Conservation (phyloP, 1,284 basidiomycete species). For the Ganoderma multipileum region DNA sequence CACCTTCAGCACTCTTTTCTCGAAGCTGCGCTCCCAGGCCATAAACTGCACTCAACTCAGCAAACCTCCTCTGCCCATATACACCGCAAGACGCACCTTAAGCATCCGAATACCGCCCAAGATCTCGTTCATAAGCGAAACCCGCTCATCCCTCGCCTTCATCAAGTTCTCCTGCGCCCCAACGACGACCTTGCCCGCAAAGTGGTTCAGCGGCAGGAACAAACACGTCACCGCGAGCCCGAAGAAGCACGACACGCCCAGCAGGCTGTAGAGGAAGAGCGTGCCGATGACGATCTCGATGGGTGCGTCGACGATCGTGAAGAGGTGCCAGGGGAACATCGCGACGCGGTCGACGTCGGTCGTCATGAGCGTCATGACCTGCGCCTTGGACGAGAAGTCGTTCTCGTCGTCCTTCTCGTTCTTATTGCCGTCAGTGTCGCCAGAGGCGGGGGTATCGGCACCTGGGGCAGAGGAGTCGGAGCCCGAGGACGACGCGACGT, state of each 20-base stretch:
- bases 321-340: constrained; percentile 85
- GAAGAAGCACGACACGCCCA: constrained; percentile 83
- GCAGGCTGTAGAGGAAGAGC: constrained; percentile 80
- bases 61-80: too few relatives aligned
- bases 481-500: constrained; percentile 72
- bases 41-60: constrained; percentile 66
- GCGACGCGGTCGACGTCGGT: constrained; percentile 91
- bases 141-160: constrained; percentile 91
- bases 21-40: constrained; percentile 95
- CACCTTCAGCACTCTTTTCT: constrained; percentile 75
- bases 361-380: constrained; percentile 89
- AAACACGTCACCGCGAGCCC: constrained; percentile 85
- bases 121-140: constrained; percentile 91
- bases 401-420: constrained; percentile 66
- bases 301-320: constrained; percentile 80
- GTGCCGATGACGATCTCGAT: constrained; percentile 86
- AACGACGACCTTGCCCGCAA: constrained; percentile 86
- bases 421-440: constrained; percentile 20
- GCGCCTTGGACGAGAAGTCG: constrained; percentile 88
- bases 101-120: constrained; percentile 7
- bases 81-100: constrained; percentile 43
- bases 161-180: constrained; percentile 87
- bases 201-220: constrained; percentile 89
- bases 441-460: constrained; percentile 19
- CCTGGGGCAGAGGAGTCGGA: constrained; percentile 24